Base-by-base conservation (phyloP, 2,329 filamentous ascomycete species). In the Trichophyton benhamiae region DNA sequence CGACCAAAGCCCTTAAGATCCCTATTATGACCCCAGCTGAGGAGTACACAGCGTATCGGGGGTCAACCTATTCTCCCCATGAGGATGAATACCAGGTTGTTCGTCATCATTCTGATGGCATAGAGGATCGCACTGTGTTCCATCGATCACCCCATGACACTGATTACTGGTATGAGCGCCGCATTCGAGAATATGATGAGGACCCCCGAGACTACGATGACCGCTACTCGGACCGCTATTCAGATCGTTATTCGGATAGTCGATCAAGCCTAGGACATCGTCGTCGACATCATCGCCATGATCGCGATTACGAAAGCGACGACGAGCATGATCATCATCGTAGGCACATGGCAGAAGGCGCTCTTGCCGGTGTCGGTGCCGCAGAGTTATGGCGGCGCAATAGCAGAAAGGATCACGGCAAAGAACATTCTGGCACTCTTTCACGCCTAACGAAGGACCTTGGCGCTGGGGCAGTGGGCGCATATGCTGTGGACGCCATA, bases 341-440 rank as follows among this genome's bases (percentile, higher is more conserved):
- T 58, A 81, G 81, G 36, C 81, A 85, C 67, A 71, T 86, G 52
- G 83, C 83, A n/a, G 83, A 83, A 67, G 84, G 83, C 55, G 82
- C 82, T 27, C 71, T 85, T 59, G 81, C 81, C 48, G 84, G 83
- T 53, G 75, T 83, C 52, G 84, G 81, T 64, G 83, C 82, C 46
- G 83, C 82, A 42, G 82, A 84, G 65, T 72, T 86, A 41, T 66
- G 86, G 17, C 78, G 83, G 58, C 81, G 80, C 65, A 83, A 82
- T 64, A 77, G 79, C 57, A 83, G 81, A 72, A 77, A 76, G 52
- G 52, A 58, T 1, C 60, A 57, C 66, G 83, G 82, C 30, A 78
- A 82, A 57, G 78, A 80, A 7, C 75, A 78, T 9, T 79, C 81
- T 49, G 75, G 77, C 64, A 77, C 77, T 33, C 69, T 80, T 41